Conservation (phyloP, 169 alveolate species). For the Plasmodium cynomolgi region DNA sequence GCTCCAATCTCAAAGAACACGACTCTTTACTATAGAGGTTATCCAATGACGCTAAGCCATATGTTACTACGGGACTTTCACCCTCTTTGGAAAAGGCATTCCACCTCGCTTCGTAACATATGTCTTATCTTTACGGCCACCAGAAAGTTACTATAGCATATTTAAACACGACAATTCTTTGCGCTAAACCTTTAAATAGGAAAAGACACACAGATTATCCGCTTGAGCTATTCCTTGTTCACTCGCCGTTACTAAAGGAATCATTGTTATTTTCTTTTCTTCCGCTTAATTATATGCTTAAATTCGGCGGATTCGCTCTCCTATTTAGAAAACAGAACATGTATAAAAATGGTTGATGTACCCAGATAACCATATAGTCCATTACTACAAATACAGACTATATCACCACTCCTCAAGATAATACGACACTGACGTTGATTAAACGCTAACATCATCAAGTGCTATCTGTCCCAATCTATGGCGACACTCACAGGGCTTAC, state of each 20-base stretch:
- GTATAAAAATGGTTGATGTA: not conserved
- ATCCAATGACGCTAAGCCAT: not conserved
- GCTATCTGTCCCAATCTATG: not conserved
- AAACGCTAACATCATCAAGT: not conserved
- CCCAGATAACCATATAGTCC: not conserved
- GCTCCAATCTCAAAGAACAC: constrained; percentile 89
- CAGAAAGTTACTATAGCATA: not conserved
- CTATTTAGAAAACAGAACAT: not conserved
- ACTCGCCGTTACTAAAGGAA: constrained; percentile 94
- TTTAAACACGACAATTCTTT: not conserved
- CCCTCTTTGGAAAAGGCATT: constrained; percentile 89
- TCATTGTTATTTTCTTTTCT: constrained; percentile 86
- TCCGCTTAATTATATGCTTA: constrained; percentile 92
- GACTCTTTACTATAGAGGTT: constrained; percentile 53
- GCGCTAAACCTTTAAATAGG: not conserved
- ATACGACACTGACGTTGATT: not conserved
- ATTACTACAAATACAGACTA: not conserved
- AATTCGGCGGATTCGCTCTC: constrained; percentile 93
- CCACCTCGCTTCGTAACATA: constrained; percentile 65
- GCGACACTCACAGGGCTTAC: too few relatives aligned
- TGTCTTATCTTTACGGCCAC: not conserved
- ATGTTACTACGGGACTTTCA: constrained; percentile 89
- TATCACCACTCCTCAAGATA: not conserved
- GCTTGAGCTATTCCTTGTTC: constrained; percentile 93
- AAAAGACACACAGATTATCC: constrained; percentile 41